Evolutionary conservation across 352 stramenopile genomes (phyloP), one percentile per base, ranked within the genome.

Genomic region (Globisporangium cederbergense): DNA sequence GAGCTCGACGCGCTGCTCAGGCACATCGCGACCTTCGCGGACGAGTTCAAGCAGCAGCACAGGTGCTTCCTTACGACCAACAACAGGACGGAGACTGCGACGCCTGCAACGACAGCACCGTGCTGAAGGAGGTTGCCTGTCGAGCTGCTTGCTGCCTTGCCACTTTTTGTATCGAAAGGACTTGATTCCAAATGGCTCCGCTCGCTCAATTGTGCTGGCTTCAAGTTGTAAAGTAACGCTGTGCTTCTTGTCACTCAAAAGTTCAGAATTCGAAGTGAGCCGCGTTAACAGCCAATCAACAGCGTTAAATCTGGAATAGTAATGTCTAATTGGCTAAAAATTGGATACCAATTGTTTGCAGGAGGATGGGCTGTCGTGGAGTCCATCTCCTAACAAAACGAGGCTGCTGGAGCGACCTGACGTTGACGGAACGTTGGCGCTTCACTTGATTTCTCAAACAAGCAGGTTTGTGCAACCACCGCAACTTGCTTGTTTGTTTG

Each of bases 1-100:
- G 78, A 86, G 43, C 64, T 94, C 22, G 86, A 94, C 58, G 83
- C 83, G 38, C 49, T 93, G 46, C 68, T 93, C 13, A 72, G 72
- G 1, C 75, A 81, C 60, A 86, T 94, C 25, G 76, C 79, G 34
- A 77, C 56, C n/a, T 94, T 92, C 60, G 73, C 68, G 1, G 63
- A 73, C 10, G 85, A 90, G 42, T 94, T 86, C 50, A 62, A 68
- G 20, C 76, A 72, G 13, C 79, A 91, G 43, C 81, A 83, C 50
- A 65, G 40, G 40, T 14, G 40, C 10, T n/a, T 45, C 5, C 14
- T 45, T 7, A 14, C 11, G 40, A 14, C 13, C 11, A 11, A 43
- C 9, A 43, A 14, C 38, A 43, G 38, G 14, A 45, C 32, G 4
- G 32, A 36, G 32, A 36, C 32, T 36, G 25, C 25, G 25, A 28